Conservation (phyloP, 192 early-diverging fungal species). For the Backusella morwellensis region DNA sequence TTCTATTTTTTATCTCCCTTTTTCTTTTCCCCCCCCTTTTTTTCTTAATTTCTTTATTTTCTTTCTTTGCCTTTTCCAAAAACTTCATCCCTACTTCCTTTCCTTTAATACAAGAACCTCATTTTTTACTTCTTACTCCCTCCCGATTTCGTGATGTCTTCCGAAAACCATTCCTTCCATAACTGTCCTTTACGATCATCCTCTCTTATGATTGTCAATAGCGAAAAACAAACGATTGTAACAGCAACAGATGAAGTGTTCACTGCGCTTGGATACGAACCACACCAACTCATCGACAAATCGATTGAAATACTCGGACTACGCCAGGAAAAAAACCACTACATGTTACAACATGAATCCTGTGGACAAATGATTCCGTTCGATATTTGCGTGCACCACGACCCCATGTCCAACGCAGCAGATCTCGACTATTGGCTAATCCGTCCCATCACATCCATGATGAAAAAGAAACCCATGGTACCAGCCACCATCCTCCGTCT, state of each 20-base stretch:
- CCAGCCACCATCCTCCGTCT: constrained; percentile 15
- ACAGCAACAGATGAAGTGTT: constrained; percentile 29
- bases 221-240: constrained; percentile 18
- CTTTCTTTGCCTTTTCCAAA: neutral
- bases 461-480: neutral
- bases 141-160: neutral
- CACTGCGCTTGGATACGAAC: constrained; percentile 13
- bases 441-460: neutral
- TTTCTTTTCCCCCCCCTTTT: neutral
- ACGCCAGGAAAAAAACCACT: neutral
- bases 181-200: constrained; percentile 25
- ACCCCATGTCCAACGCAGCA: constrained; percentile 11
- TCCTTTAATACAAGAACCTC: neutral
- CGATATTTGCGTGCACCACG: constrained; percentile 20
- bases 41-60: neutral
- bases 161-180: constrained; percentile 13
- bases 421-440: constrained; percentile 25
- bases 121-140: neutral
- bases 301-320: constrained; percentile 2
- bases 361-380: constrained; percentile 5
- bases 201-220: constrained; percentile 17
- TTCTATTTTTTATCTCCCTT: neutral
- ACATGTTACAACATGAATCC: constrained; percentile 5
- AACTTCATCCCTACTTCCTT: neutral
- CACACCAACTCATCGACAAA: neutral